Conservation (phyloP, 2,329 filamentous ascomycete species). For the Aspergillus clavatus region DNA sequence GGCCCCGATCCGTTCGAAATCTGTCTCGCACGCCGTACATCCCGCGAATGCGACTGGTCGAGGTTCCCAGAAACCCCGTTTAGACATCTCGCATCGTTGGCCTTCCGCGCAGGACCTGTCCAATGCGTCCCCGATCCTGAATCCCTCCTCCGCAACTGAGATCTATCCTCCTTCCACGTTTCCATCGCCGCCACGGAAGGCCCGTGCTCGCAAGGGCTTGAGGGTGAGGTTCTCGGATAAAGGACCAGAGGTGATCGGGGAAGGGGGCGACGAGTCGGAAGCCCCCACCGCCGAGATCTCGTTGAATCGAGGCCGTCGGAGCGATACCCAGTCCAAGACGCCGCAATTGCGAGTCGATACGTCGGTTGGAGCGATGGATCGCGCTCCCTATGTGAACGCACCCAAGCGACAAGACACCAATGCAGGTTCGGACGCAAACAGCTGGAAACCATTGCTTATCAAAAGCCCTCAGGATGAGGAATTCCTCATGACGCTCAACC, state of each 20-base stretch:
- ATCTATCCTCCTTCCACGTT: constrained; percentile 18
- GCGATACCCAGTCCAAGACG: constrained; percentile 11
- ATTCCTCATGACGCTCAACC: constrained; percentile 32
- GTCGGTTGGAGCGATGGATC: constrained; percentile 23
- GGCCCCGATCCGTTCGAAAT: constrained; percentile 47
- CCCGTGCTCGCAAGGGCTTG: constrained; percentile 60
- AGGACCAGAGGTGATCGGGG: constrained; percentile 76
- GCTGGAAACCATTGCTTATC: constrained; percentile 28
- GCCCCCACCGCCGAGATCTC: constrained; percentile 68
- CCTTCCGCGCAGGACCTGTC: constrained; percentile 28
- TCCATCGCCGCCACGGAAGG: constrained; percentile 25
- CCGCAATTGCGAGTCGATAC: constrained; percentile 33
- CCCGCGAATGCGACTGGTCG: constrained; percentile 19
- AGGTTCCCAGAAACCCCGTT: constrained; percentile 29
- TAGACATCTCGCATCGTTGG: constrained; percentile 34
- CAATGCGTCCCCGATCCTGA: constrained; percentile 11
- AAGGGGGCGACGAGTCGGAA: constrained; percentile 83
- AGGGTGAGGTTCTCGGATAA: constrained; percentile 69
- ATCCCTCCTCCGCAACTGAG: constrained; percentile 17
- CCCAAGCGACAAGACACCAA: constrained; percentile 12
- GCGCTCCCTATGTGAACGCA: constrained; percentile 6
- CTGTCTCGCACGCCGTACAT: constrained; percentile 14
- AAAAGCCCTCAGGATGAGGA: constrained; percentile 35
- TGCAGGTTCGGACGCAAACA: constrained; percentile 11
- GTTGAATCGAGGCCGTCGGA: constrained; percentile 30